Evolutionary conservation across 257 asterid genomes (phyloP).

Genomic region (Petunia axillaris): DNA sequence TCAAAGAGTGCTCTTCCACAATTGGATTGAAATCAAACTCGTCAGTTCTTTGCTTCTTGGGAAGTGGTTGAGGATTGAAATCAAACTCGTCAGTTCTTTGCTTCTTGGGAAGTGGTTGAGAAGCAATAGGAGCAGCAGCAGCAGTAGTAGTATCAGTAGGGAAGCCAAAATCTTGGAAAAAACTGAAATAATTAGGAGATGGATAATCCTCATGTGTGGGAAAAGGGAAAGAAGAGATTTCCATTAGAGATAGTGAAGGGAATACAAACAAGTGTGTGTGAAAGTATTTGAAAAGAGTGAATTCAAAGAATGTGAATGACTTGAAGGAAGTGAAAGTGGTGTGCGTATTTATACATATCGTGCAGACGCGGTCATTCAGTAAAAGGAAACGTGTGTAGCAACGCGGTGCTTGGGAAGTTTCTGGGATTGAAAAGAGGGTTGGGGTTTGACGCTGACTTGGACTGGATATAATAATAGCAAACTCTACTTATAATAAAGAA

Average conservation of each 20-base stretch:
- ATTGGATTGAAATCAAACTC: not conserved
- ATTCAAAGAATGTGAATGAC: not conserved
- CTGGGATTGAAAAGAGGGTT: not conserved
- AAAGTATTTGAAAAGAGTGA: not conserved
- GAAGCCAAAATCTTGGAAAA: slow-evolving; percentile 36
- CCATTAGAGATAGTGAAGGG: slow-evolving; percentile 39
- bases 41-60: slow-evolving; percentile 32
- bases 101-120: slow-evolving; percentile 6
- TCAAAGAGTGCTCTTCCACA: slow-evolving; percentile 19
- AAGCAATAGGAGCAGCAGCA: not conserved
- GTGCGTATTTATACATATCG: not conserved
- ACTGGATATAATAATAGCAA: not conserved
- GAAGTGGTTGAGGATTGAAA: not conserved
- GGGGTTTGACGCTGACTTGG: not conserved
- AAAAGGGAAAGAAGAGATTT: slow-evolving; percentile 52
- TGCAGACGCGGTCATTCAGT: slow-evolving; percentile 12
- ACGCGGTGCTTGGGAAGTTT: slow-evolving; percentile 10
- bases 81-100: slow-evolving; percentile 28
- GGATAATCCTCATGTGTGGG: slow-evolving; percentile 38
- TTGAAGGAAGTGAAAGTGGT: not conserved
- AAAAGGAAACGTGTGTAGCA: slow-evolving; percentile 20
- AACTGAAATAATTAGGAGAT: slow-evolving; percentile 34
- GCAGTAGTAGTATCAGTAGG: not conserved
- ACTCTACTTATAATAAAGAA: not conserved
- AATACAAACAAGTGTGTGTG: not conserved